Evolutionary conservation across 2,329 filamentous ascomycete genomes (phyloP).

Genomic region (Diaporthe ilicicola): DNA sequence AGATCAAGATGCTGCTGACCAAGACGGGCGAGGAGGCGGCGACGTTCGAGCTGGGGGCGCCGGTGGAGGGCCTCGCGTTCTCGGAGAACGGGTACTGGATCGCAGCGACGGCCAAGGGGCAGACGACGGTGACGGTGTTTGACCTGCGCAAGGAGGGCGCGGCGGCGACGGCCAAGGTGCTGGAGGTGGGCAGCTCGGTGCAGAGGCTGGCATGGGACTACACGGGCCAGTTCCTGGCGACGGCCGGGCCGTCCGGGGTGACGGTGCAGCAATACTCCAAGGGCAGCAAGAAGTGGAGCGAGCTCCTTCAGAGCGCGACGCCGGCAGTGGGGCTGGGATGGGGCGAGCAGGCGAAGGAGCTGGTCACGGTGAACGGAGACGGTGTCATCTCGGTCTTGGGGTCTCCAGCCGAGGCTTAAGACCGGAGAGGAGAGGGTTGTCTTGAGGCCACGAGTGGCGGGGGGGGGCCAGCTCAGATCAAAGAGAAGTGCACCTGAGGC

Average conservation of each 20-base stretch:
- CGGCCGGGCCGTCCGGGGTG: slow-evolving; percentile 80
- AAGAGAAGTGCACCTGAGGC: not conserved
- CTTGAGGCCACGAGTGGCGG: not conserved
- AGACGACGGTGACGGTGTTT: slow-evolving; percentile 84
- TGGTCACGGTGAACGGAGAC: slow-evolving; percentile 78
- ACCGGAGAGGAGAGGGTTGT: slow-evolving; percentile 37
- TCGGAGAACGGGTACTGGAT: slow-evolving; percentile 98
- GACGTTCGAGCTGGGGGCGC: slow-evolving; percentile 73
- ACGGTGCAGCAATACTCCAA: slow-evolving; percentile 93
- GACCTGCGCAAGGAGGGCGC: slow-evolving; percentile 92
- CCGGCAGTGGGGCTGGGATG: slow-evolving; percentile 78
- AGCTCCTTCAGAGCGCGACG: slow-evolving; percentile 80
- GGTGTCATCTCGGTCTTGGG: slow-evolving; percentile 79
- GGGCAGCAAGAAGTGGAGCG: slow-evolving; percentile 85
- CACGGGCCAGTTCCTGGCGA: slow-evolving; percentile 90
- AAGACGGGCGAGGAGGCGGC: slow-evolving; percentile 81
- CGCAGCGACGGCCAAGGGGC: slow-evolving; percentile 80
- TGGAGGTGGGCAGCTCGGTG: slow-evolving; percentile 84
- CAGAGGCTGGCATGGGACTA: slow-evolving; percentile 89
- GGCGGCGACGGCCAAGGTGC: slow-evolving; percentile 79
- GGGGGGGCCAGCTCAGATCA: not conserved
- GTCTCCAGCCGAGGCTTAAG: slow-evolving; percentile 50
- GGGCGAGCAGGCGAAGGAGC: slow-evolving; percentile 77
- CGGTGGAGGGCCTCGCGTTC: slow-evolving; percentile 81
- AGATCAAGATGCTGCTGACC: slow-evolving; percentile 89